These are phyloP conservation scores for Ophiostoma triangulosporum DNA, from an alignment of 2,329 filamentous ascomycete genomes.

Conservation along the genomic window DNA sequence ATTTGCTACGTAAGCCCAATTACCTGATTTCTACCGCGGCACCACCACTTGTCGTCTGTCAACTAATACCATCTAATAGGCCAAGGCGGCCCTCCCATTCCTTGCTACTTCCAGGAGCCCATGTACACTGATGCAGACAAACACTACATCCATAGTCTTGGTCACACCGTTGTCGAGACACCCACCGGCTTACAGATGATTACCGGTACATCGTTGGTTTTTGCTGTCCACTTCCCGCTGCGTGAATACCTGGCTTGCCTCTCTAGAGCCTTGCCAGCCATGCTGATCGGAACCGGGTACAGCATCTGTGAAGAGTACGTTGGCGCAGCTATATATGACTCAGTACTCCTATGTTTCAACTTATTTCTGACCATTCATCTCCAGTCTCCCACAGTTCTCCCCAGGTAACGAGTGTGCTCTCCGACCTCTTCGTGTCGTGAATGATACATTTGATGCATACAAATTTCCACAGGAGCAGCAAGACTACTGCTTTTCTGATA, in stretches of 20 bases:
- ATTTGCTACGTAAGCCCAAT: slow-evolving; percentile 25
- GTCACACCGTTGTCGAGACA: slow-evolving; percentile 36
- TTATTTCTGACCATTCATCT: not conserved
- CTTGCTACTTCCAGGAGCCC: slow-evolving; percentile 41
- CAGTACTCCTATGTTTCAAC: too few relatives aligned
- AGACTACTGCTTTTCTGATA: slow-evolving; percentile 27
- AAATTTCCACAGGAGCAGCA: slow-evolving; percentile 26
- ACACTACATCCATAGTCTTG: slow-evolving; percentile 39
- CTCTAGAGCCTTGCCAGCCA: slow-evolving; percentile 28
- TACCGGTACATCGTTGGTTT: slow-evolving; percentile 37
- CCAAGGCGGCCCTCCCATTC: slow-evolving; percentile 20
- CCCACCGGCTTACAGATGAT: slow-evolving; percentile 41
- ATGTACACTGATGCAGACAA: slow-evolving; percentile 34
- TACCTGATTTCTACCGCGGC: too few relatives aligned
- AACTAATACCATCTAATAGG: not conserved
- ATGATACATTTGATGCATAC: slow-evolving; percentile 18
- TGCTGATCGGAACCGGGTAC: slow-evolving; percentile 45
- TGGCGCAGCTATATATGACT: not conserved
- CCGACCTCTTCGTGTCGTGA: not conserved
- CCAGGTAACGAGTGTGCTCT: not conserved
- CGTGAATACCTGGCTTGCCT: slow-evolving; percentile 40
- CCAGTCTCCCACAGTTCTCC: slow-evolving; percentile 7
- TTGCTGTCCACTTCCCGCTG: slow-evolving; percentile 47
- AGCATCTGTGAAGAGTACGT: slow-evolving; percentile 37
- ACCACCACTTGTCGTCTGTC: too few relatives aligned